phyloP scores from a whole-genome alignment of 2,329 filamentous ascomycete species.

The Diaporthe sp. region DNA sequence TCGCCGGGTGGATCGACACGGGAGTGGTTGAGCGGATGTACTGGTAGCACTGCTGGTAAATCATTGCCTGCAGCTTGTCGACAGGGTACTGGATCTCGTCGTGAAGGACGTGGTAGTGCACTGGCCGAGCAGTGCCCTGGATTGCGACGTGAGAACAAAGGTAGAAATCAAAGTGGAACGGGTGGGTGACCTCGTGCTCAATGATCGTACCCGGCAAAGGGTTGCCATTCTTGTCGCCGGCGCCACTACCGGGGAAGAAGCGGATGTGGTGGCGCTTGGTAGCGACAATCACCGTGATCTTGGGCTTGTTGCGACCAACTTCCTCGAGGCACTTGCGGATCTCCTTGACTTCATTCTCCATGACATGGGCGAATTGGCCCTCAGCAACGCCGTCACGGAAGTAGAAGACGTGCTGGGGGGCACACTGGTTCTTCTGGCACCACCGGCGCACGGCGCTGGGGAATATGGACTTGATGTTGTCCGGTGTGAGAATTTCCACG shows the following conservation, averaged over 20 bases:
- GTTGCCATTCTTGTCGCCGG: constrained; percentile 83
- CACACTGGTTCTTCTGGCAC: constrained; percentile 68
- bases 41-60: constrained; percentile 96
- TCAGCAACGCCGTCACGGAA: constrained; percentile 94
- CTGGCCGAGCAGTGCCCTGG: constrained; percentile 92
- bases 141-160: constrained; percentile 78
- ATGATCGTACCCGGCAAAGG: constrained; percentile 88
- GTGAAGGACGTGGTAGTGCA: constrained; percentile 90
- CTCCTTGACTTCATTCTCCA: constrained; percentile 81
- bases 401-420: constrained; percentile 85
- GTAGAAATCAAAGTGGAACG: constrained; percentile 91
- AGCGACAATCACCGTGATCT: constrained; percentile 88
- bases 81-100: constrained; percentile 81
- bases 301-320: constrained; percentile 59
- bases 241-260: constrained; percentile 80
- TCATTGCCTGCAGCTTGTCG: constrained; percentile 84
- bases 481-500: constrained; percentile 80
- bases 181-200: constrained; percentile 90
- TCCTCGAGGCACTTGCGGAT: constrained; percentile 74
- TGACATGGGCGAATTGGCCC: constrained; percentile 84
- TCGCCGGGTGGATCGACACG: constrained; percentile 88
- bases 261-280: constrained; percentile 96
- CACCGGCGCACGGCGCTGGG: constrained; percentile 75
- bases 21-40: constrained; percentile 94
- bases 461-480: constrained; percentile 78